Base-by-base conservation (phyloP, 192 early-diverging fungal genomes). In the Nowakowskiella sp. region DNA sequence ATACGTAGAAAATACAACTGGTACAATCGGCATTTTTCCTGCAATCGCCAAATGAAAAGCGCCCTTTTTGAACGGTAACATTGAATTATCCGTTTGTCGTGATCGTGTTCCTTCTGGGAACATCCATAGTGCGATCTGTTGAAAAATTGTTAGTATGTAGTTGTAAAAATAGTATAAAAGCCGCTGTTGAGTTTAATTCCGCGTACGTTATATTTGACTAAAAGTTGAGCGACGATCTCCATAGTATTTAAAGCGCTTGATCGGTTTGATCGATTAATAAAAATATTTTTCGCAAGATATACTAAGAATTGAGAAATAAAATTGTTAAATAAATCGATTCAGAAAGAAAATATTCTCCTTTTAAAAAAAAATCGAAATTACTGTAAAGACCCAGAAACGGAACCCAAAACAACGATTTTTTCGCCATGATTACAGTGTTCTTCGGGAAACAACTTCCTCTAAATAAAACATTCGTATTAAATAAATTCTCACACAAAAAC, bases 21-120 rank as follows among this genome's bases (percentile, higher is more conserved):
- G 91, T 16, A 94, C 77, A 56, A 97, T 83, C 13, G 94, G 94
- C 0, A 88, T 80, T 16, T 72, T 70, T 0, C 85, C 81, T 65
- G 89, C 88, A 49, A 88, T 84, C 7, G 94, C 91, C 57, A 94
- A 62, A 43, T 94, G 88, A 69, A 97, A 97, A 5, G 89, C 94
- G 7, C 94, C 94, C 75, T 94, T 97, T 68, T 97, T 97, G 67
- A 97, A 94, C 4, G 88, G 89, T 34, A 94, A 67, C 45, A 97
- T 49, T 43, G 84, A 55, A 30, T 81, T 76, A 26, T 78, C 73
- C n/a, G 66, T 62, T 31, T 82, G 78, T 53, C 78, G 83, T 13
- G 85, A 85, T 44, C 91, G 85, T 13, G 85, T 93, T 44, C 91
- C 94, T 69, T 94, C 91, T 44, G 91, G 91, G 61, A 86, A 97